phyloP scores from a whole-genome alignment of 2,329 filamentous ascomycete species.

The Xenoacremonium recifei region DNA sequence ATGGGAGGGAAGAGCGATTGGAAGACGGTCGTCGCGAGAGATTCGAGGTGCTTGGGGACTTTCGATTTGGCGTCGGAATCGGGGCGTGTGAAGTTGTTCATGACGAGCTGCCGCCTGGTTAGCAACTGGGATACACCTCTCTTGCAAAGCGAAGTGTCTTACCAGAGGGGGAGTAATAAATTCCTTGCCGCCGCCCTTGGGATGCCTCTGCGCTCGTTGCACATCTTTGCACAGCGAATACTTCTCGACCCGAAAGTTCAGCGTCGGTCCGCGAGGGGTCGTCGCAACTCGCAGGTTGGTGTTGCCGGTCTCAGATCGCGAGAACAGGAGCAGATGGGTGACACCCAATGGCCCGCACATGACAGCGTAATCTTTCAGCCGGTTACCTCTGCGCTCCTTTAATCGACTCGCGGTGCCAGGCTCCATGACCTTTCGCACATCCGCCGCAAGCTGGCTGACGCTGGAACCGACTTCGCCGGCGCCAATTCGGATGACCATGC shows the following conservation, averaged over 20 bases:
- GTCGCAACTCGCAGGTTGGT: constrained; percentile 87
- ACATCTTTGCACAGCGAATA: constrained; percentile 95
- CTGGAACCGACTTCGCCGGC: constrained; percentile 90
- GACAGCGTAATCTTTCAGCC: constrained; percentile 84
- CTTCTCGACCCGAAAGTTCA: constrained; percentile 91
- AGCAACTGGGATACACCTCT: constrained; percentile 12
- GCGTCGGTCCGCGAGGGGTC: constrained; percentile 84
- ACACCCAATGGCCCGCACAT: constrained; percentile 96
- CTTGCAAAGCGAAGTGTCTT: constrained; percentile 24
- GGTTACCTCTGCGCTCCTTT: constrained; percentile 87
- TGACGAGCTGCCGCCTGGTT: constrained; percentile 65
- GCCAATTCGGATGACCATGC: constrained; percentile 97
- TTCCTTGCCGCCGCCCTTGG: constrained; percentile 79
- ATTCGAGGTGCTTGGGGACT: constrained; percentile 92
- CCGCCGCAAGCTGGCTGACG: constrained; percentile 85
- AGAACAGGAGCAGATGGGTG: constrained; percentile 90
- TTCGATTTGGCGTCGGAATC: constrained; percentile 59
- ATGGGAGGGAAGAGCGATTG: constrained; percentile 96
- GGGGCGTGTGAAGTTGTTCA: constrained; percentile 91
- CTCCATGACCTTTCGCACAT: constrained; percentile 93
- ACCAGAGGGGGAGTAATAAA: constrained; percentile 81
- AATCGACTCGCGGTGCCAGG: constrained; percentile 86
- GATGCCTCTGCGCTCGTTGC: constrained; percentile 76
- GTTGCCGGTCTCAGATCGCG: constrained; percentile 83
- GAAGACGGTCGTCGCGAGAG: constrained; percentile 89